Evolutionary conservation across 306 rosid genomes (phyloP).

Genomic region (Trifolium subterraneum): DNA sequence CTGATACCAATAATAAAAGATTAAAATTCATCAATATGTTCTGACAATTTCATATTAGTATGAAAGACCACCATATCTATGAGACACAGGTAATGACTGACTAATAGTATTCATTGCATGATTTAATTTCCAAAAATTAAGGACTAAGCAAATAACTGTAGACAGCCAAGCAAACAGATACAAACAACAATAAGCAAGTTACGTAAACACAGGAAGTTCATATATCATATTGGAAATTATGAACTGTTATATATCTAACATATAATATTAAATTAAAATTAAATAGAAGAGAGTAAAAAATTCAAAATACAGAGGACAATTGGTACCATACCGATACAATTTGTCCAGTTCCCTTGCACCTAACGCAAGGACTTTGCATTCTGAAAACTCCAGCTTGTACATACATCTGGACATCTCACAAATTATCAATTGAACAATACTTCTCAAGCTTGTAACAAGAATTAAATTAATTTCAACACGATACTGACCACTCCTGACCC

Average conservation of each 20-base stretch:
- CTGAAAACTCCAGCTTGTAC: slow-evolving; percentile 88
- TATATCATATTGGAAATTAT: slow-evolving; percentile 12
- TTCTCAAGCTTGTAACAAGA: not conserved
- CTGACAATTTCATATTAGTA: not conserved
- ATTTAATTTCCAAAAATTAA: not conserved
- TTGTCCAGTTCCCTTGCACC: slow-evolving; percentile 83
- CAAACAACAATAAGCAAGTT: slow-evolving; percentile 11
- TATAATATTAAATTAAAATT: slow-evolving; percentile 3
- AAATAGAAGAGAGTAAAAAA: slow-evolving; percentile 8
- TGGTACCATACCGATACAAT: slow-evolving; percentile 69
- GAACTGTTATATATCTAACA: not conserved
- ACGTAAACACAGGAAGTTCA: slow-evolving; percentile 13
- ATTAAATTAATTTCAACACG: slow-evolving; percentile 29
- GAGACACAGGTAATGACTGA: slow-evolving; percentile 12
- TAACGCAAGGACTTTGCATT: slow-evolving; percentile 80
- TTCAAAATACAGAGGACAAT: not conserved
- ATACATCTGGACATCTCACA: slow-evolving; percentile 61
- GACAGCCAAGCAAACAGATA: slow-evolving; percentile 4
- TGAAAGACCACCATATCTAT: slow-evolving; percentile 12
- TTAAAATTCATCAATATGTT: slow-evolving; percentile 15
- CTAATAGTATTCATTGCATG: not conserved
- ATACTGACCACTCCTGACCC: slow-evolving; percentile 95
- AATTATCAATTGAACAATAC: slow-evolving; percentile 40
- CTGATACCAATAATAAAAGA: slow-evolving; percentile 42
- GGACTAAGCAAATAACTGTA: not conserved